Base-by-base conservation (phyloP, 495 filamentous ascomycete genomes). In the Xylaria flabelliformis region DNA sequence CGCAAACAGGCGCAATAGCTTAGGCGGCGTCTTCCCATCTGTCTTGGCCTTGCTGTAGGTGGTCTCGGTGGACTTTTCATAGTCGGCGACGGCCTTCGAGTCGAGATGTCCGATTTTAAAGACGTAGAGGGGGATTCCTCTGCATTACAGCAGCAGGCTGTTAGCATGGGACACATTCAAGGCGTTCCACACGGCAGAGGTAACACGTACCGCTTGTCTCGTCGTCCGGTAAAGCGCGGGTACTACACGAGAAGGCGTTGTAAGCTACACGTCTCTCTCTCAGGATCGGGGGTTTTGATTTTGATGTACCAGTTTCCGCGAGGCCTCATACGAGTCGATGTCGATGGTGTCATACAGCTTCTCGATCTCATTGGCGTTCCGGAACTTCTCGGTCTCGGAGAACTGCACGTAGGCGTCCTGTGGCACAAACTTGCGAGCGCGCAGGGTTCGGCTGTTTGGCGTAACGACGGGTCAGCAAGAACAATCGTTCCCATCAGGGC, bases 181-280 rank as follows among this genome's bases (percentile, higher is more conserved):
- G 7, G 55, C 0, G 3, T 15, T 6, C 12, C 21, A 3, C 19
- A 21, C 10, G 44, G 24, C 29, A 29, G 21, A 36, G 29, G 12
- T 34, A 12, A 36, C 3, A 41, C 80, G 15, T 69, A 82, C 83
- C 83, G 76, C 77, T 89, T 91, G 81, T 97, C 94, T 70, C 94
- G 87, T 74, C 93, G 90, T 21, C 94, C 94, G 36, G 93, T 95
- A 91, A 94, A 97, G 88, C 96, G 94, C 19, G 94, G 94, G 79
- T 97, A 97, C 91, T 96, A 74, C 59, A 69, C 29, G 51, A 53
- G 66, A 71, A 12, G 44, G 53, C 65, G 56, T 51, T 34, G 62
- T 74, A 8, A 72, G 56, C 71, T 1, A 66, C 41, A 44, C 50
- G 21, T 65, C 44, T 51, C 32, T 51, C 32, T 65, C 44, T 39